Percentiles rank a stretch among this genome's conserved stretches.
Evolutionary conservation across 2,329 filamentous ascomycete species (phyloP).

Genomic region (Tolypocladium tropicale): DNA sequence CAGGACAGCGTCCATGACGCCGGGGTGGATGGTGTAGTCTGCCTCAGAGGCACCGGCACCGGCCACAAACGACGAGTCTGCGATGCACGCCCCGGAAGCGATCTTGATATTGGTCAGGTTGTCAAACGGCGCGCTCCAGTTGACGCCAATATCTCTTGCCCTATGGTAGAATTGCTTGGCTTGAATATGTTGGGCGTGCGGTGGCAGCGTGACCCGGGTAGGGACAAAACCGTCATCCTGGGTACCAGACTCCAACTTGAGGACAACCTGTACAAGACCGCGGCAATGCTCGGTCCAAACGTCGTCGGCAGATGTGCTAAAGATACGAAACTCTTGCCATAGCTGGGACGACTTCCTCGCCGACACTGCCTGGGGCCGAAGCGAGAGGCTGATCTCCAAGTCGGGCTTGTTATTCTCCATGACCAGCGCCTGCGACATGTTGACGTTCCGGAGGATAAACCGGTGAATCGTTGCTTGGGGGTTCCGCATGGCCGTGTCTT

Average conservation of each 20-base stretch:
- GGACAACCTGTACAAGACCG: constrained; percentile 10
- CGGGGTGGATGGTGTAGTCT: constrained; percentile 1
- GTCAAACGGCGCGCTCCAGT: constrained; percentile 8
- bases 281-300: constrained; percentile 16
- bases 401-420: constrained; percentile 4
- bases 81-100: constrained; percentile 2
- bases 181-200: not conserved
- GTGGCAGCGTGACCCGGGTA: constrained; percentile 2
- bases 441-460: constrained; percentile 12
- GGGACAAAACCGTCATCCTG: constrained; percentile 2
- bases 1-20: constrained; percentile 2
- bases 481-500: constrained; percentile 9
- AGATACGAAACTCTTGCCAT: constrained; percentile 15
- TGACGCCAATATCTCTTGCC: constrained; percentile 4
- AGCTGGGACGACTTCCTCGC: constrained; percentile 6
- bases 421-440: constrained; percentile 9
- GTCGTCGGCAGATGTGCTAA: constrained; percentile 6
- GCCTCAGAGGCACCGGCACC: not conserved
- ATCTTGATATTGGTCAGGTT: constrained; percentile 5
- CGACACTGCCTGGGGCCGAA: constrained; percentile 7
- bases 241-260: not conserved
- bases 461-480: constrained; percentile 5
- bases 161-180: constrained; percentile 6
- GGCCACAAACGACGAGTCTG: constrained; percentile 1
- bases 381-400: constrained; percentile 9